phyloP scores from a whole-genome alignment of 2,329 filamentous ascomycete genomes.

The Aspergillus sp. region DNA sequence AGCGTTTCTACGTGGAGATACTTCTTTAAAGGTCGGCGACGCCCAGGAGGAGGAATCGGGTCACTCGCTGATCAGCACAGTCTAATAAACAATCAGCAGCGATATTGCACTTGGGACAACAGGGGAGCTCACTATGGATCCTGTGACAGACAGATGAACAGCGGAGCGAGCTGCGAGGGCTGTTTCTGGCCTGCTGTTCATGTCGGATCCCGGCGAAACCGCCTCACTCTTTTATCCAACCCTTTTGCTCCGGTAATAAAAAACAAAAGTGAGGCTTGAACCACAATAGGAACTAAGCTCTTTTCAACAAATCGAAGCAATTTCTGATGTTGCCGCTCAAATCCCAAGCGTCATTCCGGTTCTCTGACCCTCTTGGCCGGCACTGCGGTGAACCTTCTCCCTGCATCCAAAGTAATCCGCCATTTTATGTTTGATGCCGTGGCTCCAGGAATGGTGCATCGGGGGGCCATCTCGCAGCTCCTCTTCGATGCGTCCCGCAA shows the following conservation, averaged over 20 bases:
- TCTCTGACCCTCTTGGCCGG: slow-evolving; percentile 12
- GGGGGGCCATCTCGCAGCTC: slow-evolving; percentile 10
- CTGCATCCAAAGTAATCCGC: slow-evolving; percentile 25
- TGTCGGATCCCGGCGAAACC: slow-evolving; percentile 26
- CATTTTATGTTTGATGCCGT: slow-evolving; percentile 30
- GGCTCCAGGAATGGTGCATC: slow-evolving; percentile 30
- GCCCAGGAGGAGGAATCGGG: slow-evolving; percentile 9
- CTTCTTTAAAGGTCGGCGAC: slow-evolving; percentile 6
- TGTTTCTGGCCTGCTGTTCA: slow-evolving; percentile 17
- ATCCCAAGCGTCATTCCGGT: slow-evolving; percentile 3
- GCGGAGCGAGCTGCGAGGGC: slow-evolving; percentile 7
- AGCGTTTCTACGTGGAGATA: slow-evolving; percentile 13
- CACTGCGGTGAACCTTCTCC: slow-evolving; percentile 18
- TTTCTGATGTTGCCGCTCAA: slow-evolving; percentile 1
- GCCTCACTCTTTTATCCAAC: slow-evolving; percentile 39
- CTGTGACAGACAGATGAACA: slow-evolving; percentile 11
- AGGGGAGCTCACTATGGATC: slow-evolving; percentile 9
- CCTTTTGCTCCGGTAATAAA: slow-evolving; percentile 22
- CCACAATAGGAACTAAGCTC: slow-evolving; percentile 14
- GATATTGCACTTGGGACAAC: slow-evolving; percentile 9
- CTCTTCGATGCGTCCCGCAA: slow-evolving; percentile 6
- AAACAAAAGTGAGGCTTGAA: slow-evolving; percentile 27
- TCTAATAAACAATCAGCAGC: slow-evolving; percentile 5
- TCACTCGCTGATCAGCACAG: slow-evolving; percentile 15
- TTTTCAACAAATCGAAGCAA: slow-evolving; percentile 19